Base-by-base conservation (phyloP, 2,329 filamentous ascomycete genomes). In the Plenodomus biglobosus region DNA sequence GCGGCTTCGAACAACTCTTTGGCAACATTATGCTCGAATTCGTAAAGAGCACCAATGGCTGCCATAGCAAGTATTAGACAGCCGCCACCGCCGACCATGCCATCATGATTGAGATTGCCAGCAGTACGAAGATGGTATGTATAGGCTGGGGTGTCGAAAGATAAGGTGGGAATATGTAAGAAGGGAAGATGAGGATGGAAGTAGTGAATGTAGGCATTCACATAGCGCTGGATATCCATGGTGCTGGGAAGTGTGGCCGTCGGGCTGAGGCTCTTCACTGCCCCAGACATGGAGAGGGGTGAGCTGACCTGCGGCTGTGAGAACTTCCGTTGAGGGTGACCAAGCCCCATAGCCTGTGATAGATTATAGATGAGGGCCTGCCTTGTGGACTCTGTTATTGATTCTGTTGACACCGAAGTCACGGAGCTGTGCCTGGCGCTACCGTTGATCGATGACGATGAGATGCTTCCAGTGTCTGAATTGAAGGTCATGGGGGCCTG, bases 161-260 rank as follows among this genome's bases (percentile, higher is more conserved):
- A 91, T 55, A 97, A 78, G 15, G 92, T 96, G 43, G 92, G 86
- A 59, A 96, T 84, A 73, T 97, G 94, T 52, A 96, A 78, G 72
- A 97, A 96, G n/a, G 94, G 92, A 52, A 96, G 75, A 70, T 97
- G 92, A 18, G 92, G 92, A 67, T 96, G 92, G 72, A 95, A 96
- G 70, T 90, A 95, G 56, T 85, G 85, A 64, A 97, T 85, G 74
- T 96, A 97, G 50, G 92, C 87, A 56, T 85, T 85, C 54, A 96
- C 88, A 72, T 92, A 96, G 69, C 90, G 87, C 71, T 95, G 91
- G 53, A 97, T 83, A 68, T 96, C 90, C 66, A 83, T 80, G 27
- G 90, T 92, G 74, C 82, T 90, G 44, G 92, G 92, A 48, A 96
- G 80, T 57, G 76, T 80, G 60, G 76, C 81, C 64, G 75, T 78